These are phyloP conservation scores for Tillandsia fasciculata DNA, from an alignment of 176 grass and related monocot species.

Conservation along the genomic window DNA sequence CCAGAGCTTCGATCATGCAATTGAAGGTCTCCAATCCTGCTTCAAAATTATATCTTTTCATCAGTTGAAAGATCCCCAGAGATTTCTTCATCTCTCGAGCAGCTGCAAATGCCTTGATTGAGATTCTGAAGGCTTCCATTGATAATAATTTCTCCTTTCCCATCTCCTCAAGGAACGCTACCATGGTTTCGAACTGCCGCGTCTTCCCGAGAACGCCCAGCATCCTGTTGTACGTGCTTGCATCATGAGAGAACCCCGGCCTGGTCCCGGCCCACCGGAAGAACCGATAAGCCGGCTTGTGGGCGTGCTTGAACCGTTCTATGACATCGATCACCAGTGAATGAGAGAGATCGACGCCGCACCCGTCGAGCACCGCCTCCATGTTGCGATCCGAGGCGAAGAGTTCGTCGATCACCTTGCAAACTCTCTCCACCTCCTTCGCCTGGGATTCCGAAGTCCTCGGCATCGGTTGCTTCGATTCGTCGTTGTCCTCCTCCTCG, in stretches of 20 bases:
- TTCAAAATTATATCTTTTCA: conserved; percentile 53
- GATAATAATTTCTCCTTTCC: conserved; percentile 35
- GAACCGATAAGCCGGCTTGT: conserved; percentile 30
- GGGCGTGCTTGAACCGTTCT: conserved; percentile 20
- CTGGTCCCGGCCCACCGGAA: conserved; percentile 20
- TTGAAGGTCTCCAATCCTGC: conserved; percentile 70
- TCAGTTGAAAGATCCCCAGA: conserved; percentile 54
- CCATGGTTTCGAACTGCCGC: conserved; percentile 66
- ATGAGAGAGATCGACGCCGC: conserved; percentile 6
- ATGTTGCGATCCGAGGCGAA: conserved; percentile 27
- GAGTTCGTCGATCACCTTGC: conserved; percentile 47
- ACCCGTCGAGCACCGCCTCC: conserved; percentile 25
- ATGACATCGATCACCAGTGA: conserved; percentile 20
- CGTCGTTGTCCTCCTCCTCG: background rate
- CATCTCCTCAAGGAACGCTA: conserved; percentile 68
- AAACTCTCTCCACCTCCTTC: conserved; percentile 31
- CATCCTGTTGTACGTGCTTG: conserved; percentile 66
- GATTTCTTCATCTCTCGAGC: conserved; percentile 72
- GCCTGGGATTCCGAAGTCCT: conserved; percentile 1
- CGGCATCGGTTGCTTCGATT: background rate
- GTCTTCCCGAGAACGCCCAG: conserved; percentile 47
- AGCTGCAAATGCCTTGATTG: conserved; percentile 40
- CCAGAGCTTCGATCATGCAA: conserved; percentile 58
- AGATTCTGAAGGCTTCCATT: conserved; percentile 79
- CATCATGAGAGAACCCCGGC: conserved; percentile 14